These are phyloP conservation scores for Gillenia trifoliata DNA, from an alignment of 306 rosid species.

Conservation along the genomic window DNA sequence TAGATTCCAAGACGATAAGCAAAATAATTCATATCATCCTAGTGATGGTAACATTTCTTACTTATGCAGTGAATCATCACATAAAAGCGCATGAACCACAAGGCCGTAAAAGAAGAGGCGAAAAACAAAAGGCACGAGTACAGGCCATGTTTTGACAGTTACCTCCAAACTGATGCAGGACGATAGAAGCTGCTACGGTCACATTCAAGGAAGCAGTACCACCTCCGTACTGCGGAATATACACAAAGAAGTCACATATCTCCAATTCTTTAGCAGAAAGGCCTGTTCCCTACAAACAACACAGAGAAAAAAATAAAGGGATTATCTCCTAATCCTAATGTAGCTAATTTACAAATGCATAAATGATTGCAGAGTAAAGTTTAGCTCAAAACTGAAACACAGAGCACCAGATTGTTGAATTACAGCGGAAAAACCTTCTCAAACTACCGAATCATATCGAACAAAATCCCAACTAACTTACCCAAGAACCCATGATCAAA, in stretches of 20 bases:
- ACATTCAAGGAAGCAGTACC: conserved; percentile 95
- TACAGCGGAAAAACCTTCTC: background rate
- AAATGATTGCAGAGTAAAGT: background rate
- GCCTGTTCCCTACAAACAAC: conserved; percentile 60
- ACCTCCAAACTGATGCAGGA: conserved; percentile 95
- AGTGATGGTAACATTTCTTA: background rate
- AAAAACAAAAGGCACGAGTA: background rate
- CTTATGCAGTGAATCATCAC: background rate
- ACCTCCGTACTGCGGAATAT: conserved; percentile 83
- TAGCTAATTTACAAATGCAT: background rate
- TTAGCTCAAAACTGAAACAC: background rate
- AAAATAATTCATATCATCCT: background rate
- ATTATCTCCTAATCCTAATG: background rate
- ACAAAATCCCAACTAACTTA: background rate
- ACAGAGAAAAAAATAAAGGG: background rate
- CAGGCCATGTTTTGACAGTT: conserved; percentile 1
- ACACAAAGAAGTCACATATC: conserved; percentile 90
- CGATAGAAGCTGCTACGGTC: conserved; percentile 90
- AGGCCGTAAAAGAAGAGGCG: background rate
- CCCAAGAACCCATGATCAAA: background rate
- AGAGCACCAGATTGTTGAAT: background rate
- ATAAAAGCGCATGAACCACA: background rate
- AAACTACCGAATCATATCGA: background rate
- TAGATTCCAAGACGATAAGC: background rate
- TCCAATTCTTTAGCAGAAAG: conserved; percentile 80